A percentile compares a stretch with the other conserved stretches of the same genome.
These are phyloP conservation scores for Hypholoma sublateritium DNA, from an alignment of 768 basidiomycete genomes.

Conservation along the genomic window DNA sequence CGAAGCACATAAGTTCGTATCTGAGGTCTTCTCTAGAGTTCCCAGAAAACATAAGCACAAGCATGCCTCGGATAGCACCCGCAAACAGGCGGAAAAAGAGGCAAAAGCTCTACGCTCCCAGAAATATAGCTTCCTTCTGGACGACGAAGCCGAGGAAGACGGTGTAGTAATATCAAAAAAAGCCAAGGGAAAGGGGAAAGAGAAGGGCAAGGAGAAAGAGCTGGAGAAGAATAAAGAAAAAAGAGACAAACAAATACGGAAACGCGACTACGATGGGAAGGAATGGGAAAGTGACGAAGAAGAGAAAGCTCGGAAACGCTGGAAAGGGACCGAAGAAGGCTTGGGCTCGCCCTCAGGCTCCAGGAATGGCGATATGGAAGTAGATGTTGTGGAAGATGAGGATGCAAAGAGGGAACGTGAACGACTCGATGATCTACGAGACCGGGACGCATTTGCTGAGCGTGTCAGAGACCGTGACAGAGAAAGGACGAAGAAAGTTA, in stretches of 20 bases:
- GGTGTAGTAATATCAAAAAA: constrained; percentile 38
- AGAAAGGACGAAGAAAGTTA: constrained; percentile 85
- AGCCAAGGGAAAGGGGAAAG: constrained; percentile 15
- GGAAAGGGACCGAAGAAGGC: constrained; percentile 39
- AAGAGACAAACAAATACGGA: constrained; percentile 66
- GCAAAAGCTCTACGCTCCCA: constrained; percentile 66
- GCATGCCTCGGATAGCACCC: constrained; percentile 38
- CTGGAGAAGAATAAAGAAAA: constrained; percentile 31
- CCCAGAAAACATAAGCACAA: constrained; percentile 81
- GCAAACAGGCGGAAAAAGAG: constrained; percentile 75
- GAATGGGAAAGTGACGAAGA: constrained; percentile 95
- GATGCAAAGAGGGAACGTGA: constrained; percentile 70
- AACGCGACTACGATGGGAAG: constrained; percentile 76
- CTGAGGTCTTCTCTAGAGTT: constrained; percentile 71
- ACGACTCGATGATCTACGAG: constrained; percentile 73
- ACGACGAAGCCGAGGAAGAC: constrained; percentile 61
- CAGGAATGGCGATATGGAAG: constrained; percentile 37
- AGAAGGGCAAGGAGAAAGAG: constrained; percentile 28
- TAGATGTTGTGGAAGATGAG: constrained; percentile 67
- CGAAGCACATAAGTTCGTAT: constrained; percentile 78
- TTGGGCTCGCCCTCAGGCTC: constrained; percentile 14
- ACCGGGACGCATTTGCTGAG: constrained; percentile 92
- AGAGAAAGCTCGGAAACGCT: constrained; percentile 67
- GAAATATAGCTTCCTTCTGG: constrained; percentile 81
- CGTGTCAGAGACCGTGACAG: constrained; percentile 81